Percentiles rank a stretch among this genome's conserved stretches.
phyloP scores from a whole-genome alignment of 345 rosid genomes.

The Carallia brachiata region DNA sequence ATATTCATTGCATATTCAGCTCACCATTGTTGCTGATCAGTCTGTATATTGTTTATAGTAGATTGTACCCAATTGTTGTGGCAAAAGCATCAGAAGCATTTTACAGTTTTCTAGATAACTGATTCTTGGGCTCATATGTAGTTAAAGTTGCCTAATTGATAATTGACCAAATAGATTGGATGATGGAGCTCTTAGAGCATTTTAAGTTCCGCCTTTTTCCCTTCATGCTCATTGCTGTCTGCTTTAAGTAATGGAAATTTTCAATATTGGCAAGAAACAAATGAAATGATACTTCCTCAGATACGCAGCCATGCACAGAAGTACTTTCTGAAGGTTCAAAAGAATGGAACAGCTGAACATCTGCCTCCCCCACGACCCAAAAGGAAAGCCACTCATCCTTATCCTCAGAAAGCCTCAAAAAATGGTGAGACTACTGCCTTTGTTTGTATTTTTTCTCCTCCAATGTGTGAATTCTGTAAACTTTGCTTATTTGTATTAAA shows the following conservation, averaged over 20 bases:
- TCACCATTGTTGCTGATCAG: too few relatives aligned
- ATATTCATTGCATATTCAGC: not conserved
- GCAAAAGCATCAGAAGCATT: too few relatives aligned
- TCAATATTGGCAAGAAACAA: not conserved
- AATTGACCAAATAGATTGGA: too few relatives aligned
- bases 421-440: slow-evolving; percentile 39
- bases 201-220: not conserved
- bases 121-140: too few relatives aligned
- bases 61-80: too few relatives aligned
- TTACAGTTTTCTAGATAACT: too few relatives aligned
- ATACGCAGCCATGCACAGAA: slow-evolving; percentile 94
- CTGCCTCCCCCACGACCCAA: slow-evolving; percentile 93
- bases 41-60: too few relatives aligned
- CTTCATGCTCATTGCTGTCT: not conserved
- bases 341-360: slow-evolving; percentile 80
- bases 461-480: not conserved
- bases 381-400: slow-evolving; percentile 93
- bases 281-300: slow-evolving; percentile 29
- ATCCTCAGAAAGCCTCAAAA: slow-evolving; percentile 84
- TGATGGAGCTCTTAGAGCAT: too few relatives aligned
- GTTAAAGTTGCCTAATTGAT: too few relatives aligned
- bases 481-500: slow-evolving; percentile 9
- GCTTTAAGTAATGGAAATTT: slow-evolving; percentile 2
- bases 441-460: slow-evolving; percentile 5
- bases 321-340: slow-evolving; percentile 84